Evolutionary conservation across 352 stramenopile species (phyloP).

Genomic region (Pythium utonaiense): DNA sequence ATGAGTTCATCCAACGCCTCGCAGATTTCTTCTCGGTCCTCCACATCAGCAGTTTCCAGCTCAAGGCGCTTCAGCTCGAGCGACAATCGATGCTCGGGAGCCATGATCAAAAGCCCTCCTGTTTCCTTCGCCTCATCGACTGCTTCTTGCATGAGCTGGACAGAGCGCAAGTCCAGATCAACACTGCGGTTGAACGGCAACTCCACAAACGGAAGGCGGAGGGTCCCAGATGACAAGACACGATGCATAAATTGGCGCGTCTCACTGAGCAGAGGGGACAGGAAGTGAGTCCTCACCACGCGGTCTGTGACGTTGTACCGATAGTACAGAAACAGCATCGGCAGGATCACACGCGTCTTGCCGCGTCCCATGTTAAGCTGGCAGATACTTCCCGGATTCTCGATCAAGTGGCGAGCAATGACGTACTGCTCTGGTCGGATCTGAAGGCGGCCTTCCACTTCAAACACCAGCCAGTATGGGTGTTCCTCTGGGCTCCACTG

Average conservation of each 20-base stretch:
- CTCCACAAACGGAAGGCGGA: constrained; percentile 42
- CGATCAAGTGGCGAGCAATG: constrained; percentile 63
- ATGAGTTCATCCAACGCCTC: constrained; percentile 40
- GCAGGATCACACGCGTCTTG: constrained; percentile 83
- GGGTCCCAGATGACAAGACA: constrained; percentile 36
- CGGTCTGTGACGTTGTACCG: constrained; percentile 8
- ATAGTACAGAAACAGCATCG: constrained; percentile 83
- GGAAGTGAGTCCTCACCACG: constrained; percentile 55
- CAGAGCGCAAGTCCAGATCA: constrained; percentile 22
- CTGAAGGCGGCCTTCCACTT: constrained; percentile 71
- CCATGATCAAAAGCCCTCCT: constrained; percentile 59
- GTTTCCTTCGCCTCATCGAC: constrained; percentile 32
- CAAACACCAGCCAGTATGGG: constrained; percentile 83
- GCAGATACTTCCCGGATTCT: constrained; percentile 51
- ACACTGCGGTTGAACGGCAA: constrained; percentile 63
- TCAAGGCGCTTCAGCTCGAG: constrained; percentile 80
- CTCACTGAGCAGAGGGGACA: constrained; percentile 53
- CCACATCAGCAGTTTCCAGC: constrained; percentile 13
- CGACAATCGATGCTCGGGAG: constrained; percentile 86
- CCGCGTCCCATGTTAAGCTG: constrained; percentile 87
- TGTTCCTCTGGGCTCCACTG: constrained; percentile 47
- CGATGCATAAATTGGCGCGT: constrained; percentile 58
- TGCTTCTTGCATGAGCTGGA: constrained; percentile 33
- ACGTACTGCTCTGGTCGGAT: constrained; percentile 79
- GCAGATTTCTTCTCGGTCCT: background rate